These are phyloP conservation scores for Rostrohypoxylon terebratum DNA, from an alignment of 495 filamentous ascomycete species.

Conservation along the genomic window DNA sequence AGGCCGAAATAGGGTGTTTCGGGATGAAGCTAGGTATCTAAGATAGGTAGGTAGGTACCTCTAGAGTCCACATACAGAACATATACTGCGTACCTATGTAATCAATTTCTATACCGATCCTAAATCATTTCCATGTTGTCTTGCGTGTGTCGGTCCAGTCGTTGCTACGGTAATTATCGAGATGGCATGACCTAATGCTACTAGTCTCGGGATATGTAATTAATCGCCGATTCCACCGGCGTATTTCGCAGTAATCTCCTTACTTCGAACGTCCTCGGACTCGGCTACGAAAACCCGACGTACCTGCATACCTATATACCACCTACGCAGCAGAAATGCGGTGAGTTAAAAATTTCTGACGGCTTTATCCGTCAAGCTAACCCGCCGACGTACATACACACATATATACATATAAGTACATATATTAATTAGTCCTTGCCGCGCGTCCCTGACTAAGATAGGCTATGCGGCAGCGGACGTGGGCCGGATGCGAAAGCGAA, in stretches of 20 bases:
- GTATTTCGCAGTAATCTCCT: neutral
- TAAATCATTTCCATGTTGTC: neutral
- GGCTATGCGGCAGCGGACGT: neutral
- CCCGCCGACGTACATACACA: no score
- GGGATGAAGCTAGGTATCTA: neutral
- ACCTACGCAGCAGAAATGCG: neutral
- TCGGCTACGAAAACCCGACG: neutral
- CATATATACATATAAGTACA: no score
- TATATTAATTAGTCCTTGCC: neutral
- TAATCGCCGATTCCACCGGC: neutral
- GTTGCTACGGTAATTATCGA: neutral
- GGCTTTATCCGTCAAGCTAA: neutral
- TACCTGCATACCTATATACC: neutral
- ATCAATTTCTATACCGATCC: neutral
- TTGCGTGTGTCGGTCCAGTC: neutral
- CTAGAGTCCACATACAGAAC: neutral
- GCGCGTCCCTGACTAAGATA: conserved; percentile 6
- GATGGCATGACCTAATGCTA: neutral
- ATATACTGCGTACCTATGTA: neutral
- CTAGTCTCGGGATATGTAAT: neutral
- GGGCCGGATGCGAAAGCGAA: neutral
- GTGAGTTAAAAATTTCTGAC: neutral
- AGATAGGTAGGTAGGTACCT: no score
- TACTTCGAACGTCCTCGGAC: neutral
- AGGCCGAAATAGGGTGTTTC: conserved; percentile 3